Percentiles rank a stretch among this genome's conserved stretches.
Conservation (phyloP, 139 green algal species). For the Marvania coccoides region DNA sequence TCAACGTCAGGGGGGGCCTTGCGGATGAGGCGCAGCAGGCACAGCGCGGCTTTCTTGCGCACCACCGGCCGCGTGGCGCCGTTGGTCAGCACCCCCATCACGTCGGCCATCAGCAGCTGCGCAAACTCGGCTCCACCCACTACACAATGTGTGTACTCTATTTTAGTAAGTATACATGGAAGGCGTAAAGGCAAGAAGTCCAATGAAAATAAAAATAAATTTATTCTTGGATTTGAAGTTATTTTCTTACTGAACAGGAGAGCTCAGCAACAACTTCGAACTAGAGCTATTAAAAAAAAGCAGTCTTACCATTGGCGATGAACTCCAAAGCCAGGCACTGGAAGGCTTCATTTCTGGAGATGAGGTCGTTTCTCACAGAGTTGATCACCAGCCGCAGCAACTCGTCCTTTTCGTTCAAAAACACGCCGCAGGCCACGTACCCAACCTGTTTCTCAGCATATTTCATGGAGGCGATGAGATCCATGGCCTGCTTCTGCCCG, state of each 20-base stretch:
- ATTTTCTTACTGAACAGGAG: background rate
- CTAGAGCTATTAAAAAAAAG: background rate
- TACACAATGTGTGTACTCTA: conserved; percentile 44
- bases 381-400: conserved; percentile 98
- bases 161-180: too few species aligned
- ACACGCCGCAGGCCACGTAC: conserved; percentile 83
- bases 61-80: conserved; percentile 72
- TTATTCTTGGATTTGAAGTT: background rate
- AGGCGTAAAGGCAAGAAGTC: too few species aligned
- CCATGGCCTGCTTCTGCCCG: conserved; percentile 92
- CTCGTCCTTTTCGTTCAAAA: conserved; percentile 93
- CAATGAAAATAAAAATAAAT: background rate
- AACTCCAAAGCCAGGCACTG: conserved; percentile 92
- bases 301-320: conserved; percentile 66
- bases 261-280: background rate
- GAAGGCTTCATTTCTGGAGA: conserved; percentile 87
- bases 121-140: conserved; percentile 95
- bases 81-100: conserved; percentile 83
- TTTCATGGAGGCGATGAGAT: conserved; percentile 81
- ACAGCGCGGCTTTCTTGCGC: conserved; percentile 95
- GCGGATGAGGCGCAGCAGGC: conserved; percentile 85
- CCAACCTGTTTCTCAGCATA: conserved; percentile 99
- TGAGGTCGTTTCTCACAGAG: conserved; percentile 87
- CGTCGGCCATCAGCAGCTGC: conserved; percentile 82
- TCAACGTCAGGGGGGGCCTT: conserved; percentile 74